phyloP scores from a whole-genome alignment of 1,139 yeast species.

The Taphrina pruni region DNA sequence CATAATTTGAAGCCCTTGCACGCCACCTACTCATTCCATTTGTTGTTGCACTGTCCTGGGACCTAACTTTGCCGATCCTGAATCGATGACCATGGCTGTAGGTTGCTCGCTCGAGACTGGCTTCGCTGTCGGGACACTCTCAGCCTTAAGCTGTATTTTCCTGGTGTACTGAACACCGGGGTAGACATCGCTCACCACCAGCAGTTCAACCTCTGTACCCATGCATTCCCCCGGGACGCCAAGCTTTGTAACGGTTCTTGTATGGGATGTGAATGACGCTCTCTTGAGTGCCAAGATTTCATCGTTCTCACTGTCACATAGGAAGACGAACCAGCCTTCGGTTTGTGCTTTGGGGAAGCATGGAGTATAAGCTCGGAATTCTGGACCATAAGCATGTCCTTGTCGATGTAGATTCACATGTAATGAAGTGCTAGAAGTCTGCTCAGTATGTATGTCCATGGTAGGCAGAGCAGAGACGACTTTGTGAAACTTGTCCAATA shows the following conservation, averaged over 20 bases:
- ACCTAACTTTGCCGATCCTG: conserved; percentile 22
- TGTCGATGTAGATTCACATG: conserved; percentile 41
- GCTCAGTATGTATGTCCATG: conserved; percentile 18
- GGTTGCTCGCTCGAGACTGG: conserved; percentile 3
- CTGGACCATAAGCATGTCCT: conserved; percentile 59
- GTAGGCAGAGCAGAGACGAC: conserved; percentile 33
- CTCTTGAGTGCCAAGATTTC: conserved; percentile 42
- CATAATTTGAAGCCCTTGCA: too few relatives aligned
- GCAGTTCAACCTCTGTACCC: conserved; percentile 26
- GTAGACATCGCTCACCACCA: conserved; percentile 30
- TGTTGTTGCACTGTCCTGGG: conserved; percentile 24
- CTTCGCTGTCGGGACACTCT: neutral
- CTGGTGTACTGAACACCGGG: conserved; percentile 21
- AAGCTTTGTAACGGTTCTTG: conserved; percentile 22
- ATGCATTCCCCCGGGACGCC: conserved; percentile 55
- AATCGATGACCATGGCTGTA: conserved; percentile 20
- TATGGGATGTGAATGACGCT: conserved; percentile 25
- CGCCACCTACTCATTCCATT: conserved; percentile 3
- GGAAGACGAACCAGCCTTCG: conserved; percentile 82
- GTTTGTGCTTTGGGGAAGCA: conserved; percentile 88
- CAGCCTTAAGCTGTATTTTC: neutral
- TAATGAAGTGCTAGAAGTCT: conserved; percentile 14
- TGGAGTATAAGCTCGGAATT: conserved; percentile 74
- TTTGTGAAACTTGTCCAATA: conserved; percentile 27
- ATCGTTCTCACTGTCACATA: conserved; percentile 30